Conservation (phyloP, 1,284 basidiomycete species). For the Wolfiporia cocos region DNA sequence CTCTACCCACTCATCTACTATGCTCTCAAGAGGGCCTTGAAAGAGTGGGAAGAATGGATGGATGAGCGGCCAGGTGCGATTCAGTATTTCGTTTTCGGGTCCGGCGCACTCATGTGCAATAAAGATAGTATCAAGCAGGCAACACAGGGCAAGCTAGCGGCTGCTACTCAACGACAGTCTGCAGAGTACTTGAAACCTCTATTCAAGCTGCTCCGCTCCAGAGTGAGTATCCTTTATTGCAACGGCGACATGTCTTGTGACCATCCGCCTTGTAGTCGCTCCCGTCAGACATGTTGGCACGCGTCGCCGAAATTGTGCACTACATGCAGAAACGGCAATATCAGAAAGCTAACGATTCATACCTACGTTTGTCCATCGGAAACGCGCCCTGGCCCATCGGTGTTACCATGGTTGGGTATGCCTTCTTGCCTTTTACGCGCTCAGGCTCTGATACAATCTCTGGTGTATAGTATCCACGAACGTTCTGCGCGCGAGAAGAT, state of each 20-base stretch:
- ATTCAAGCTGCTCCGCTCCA: conserved; percentile 83
- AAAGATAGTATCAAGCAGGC: conserved; percentile 77
- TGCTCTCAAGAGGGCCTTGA: conserved; percentile 86
- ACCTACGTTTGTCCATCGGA: conserved; percentile 93
- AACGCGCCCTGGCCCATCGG: conserved; percentile 99
- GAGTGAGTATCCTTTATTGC: conserved; percentile 45
- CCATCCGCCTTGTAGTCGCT: conserved; percentile 48
- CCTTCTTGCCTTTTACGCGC: conserved; percentile 11
- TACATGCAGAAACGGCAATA: conserved; percentile 95
- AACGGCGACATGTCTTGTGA: conserved; percentile 1
- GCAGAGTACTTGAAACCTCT: conserved; percentile 96
- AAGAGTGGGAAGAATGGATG: conserved; percentile 96
- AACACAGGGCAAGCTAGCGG: conserved; percentile 89
- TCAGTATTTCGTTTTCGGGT: background rate
- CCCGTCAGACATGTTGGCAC: conserved; percentile 79
- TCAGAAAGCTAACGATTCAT: conserved; percentile 93
- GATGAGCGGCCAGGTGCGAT: conserved; percentile 79
- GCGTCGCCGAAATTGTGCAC: conserved; percentile 94
- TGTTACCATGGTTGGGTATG: conserved; percentile 96
- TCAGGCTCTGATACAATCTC: too few species aligned
- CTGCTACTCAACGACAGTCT: conserved; percentile 93
- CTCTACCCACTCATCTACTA: conserved; percentile 98
- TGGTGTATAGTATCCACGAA: conserved; percentile 92
- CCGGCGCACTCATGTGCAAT: background rate
- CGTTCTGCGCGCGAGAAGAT: conserved; percentile 97